These are phyloP conservation scores for Puccinellia tenuiflora DNA, from an alignment of 176 grass and related monocot genomes.

Conservation along the genomic window DNA sequence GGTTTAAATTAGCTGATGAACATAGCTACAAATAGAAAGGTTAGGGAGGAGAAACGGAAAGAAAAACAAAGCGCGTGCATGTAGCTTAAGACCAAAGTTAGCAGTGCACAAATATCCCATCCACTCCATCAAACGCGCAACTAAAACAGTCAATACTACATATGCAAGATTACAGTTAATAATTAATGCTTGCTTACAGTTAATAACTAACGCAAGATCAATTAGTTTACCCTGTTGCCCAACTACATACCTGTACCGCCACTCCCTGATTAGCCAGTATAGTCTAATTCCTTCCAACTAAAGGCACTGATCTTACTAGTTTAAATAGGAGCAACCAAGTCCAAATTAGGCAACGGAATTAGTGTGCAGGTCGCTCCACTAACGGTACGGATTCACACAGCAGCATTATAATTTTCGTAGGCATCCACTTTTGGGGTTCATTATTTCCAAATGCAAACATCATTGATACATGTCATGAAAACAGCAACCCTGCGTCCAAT, in stretches of 20 bases:
- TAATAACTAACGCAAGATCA: not conserved
- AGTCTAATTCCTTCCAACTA: not conserved
- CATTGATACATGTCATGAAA: not conserved
- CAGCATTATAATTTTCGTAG: not conserved
- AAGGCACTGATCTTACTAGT: slow-evolving; percentile 1
- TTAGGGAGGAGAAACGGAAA: not conserved
- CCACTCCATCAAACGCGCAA: slow-evolving; percentile 42
- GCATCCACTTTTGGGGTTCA: not conserved
- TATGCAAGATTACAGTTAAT: not conserved
- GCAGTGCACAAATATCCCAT: slow-evolving; percentile 3
- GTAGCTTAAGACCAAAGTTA: slow-evolving; percentile 17
- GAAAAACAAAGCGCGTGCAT: not conserved
- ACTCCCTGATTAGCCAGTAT: slow-evolving; percentile 12
- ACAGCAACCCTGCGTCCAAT: not conserved
- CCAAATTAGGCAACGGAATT: slow-evolving; percentile 11
- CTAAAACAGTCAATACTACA: slow-evolving; percentile 25
- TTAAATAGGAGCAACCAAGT: slow-evolving; percentile 8
- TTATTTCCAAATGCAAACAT: not conserved
- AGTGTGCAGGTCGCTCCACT: slow-evolving; percentile 21
- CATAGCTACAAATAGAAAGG: not conserved
- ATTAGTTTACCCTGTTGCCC: not conserved
- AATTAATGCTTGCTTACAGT: not conserved
- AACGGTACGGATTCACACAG: slow-evolving; percentile 32
- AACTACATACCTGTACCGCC: not conserved
- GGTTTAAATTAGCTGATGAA: not conserved